Evolutionary conservation across 106 monocot species (phyloP).

Genomic region (Gastrodia elata): DNA sequence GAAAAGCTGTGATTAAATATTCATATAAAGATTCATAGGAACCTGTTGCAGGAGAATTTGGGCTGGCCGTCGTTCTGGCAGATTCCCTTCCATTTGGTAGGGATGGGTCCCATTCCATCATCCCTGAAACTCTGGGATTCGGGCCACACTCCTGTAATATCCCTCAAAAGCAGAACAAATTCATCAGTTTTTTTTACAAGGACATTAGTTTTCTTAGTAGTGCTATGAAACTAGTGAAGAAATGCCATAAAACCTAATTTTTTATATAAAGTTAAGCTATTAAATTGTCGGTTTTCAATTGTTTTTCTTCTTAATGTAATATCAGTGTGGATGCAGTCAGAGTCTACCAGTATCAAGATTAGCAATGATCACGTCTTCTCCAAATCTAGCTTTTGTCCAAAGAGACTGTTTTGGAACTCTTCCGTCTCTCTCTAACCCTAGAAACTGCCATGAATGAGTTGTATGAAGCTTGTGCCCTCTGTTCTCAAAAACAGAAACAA

Average conservation of each 20-base stretch:
- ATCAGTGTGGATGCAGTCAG: not conserved
- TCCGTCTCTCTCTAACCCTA: constrained; percentile 30
- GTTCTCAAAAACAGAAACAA: constrained; percentile 45
- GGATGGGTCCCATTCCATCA: constrained; percentile 46
- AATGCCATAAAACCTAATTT: too few species aligned
- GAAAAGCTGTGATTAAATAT: too few species aligned
- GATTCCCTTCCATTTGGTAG: constrained; percentile 45
- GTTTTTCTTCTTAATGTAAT: not conserved
- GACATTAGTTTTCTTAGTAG: too few species aligned
- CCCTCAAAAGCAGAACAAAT: too few species aligned
- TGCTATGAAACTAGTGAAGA: not conserved
- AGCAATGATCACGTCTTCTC: constrained; percentile 59
- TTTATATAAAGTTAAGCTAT: too few species aligned
- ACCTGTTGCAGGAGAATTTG: constrained; percentile 51
- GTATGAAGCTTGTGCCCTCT: constrained; percentile 48
- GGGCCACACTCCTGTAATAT: constrained; percentile 59
- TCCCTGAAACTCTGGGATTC: constrained; percentile 57
- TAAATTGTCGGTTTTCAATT: too few species aligned
- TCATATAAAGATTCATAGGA: too few species aligned
- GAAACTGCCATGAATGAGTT: constrained; percentile 60
- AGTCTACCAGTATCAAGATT: constrained; percentile 58
- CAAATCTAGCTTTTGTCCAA: constrained; percentile 59
- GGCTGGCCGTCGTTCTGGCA: constrained; percentile 24
- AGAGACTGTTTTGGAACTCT: constrained; percentile 26
- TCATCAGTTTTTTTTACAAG: too few species aligned